A percentile compares a stretch with the other conserved stretches of the same genome.
Evolutionary conservation across 169 alveolate species (phyloP).

Genomic region (Cryptosporidium muris): DNA sequence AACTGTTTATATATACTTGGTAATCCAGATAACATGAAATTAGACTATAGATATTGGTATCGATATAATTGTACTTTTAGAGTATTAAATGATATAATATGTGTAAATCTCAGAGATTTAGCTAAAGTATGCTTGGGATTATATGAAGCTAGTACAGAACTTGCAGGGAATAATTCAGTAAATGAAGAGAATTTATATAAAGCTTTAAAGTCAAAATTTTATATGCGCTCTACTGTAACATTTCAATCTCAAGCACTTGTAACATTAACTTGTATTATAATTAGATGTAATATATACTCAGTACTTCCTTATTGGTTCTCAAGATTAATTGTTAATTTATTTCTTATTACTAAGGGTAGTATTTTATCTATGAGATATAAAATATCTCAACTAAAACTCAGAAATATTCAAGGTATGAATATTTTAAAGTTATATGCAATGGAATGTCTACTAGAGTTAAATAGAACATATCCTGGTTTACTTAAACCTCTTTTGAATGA

Average conservation of each 20-base stretch:
- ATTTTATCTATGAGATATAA: not conserved
- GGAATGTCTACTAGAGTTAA: constrained; percentile 46
- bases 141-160: constrained; percentile 61
- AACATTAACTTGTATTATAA: constrained; percentile 39
- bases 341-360: constrained; percentile 21
- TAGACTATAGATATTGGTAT: constrained; percentile 35
- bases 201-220: not conserved
- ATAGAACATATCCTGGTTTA: constrained; percentile 40
- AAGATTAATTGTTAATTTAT: constrained; percentile 33
- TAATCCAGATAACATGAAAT: not conserved
- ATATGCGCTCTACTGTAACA: constrained; percentile 5
- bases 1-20: constrained; percentile 42
- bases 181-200: constrained; percentile 21
- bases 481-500: constrained; percentile 13
- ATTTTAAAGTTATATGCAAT: constrained; percentile 31
- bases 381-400: not conserved
- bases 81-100: constrained; percentile 27
- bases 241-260: constrained; percentile 45
- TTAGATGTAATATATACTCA: constrained; percentile 12
- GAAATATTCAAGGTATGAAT: constrained; percentile 2
- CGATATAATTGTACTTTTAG: constrained; percentile 34
- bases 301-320: constrained; percentile 61
- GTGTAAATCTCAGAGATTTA: constrained; percentile 6
- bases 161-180: constrained; percentile 34
- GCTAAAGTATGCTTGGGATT: constrained; percentile 36